These are phyloP conservation scores for Eimeria maxima DNA, from an alignment of 169 alveolate genomes.

Conservation along the genomic window DNA sequence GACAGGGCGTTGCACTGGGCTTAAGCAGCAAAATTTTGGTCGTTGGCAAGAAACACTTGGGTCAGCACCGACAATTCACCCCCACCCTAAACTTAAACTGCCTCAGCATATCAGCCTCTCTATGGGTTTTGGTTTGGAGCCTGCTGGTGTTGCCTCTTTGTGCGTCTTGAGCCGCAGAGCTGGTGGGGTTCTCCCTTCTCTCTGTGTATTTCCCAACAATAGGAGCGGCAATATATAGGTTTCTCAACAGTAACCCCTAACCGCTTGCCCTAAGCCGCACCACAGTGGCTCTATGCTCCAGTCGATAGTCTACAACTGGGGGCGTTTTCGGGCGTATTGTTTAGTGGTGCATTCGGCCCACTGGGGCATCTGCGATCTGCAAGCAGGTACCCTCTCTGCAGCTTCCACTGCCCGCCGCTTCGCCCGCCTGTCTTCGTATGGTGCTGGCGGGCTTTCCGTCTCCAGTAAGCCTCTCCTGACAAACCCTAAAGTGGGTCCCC, in stretches of 20 bases:
- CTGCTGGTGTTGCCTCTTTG: neutral
- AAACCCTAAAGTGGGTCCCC: neutral
- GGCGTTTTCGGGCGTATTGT: neutral
- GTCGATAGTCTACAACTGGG: neutral
- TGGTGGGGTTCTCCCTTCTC: neutral
- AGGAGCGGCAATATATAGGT: neutral
- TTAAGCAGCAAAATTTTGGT: constrained; percentile 16
- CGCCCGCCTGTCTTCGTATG: neutral
- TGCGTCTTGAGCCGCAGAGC: constrained; percentile 7
- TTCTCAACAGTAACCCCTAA: neutral
- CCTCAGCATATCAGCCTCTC: neutral
- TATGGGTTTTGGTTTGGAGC: neutral
- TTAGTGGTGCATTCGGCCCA: neutral
- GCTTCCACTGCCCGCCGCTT: constrained; percentile 10
- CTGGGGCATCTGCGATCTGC: constrained; percentile 45
- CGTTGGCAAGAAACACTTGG: neutral
- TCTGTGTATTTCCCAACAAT: neutral
- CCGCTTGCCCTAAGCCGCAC: constrained; percentile 3
- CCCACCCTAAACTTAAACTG: constrained; percentile 6
- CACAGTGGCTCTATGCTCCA: neutral
- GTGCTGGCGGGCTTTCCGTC: constrained; percentile 58
- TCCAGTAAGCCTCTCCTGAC: neutral
- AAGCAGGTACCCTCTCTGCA: constrained; percentile 22
- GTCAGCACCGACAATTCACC: neutral
- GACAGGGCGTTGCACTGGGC: constrained; percentile 51